Evolutionary conservation across 2,329 filamentous ascomycete species (phyloP).

Genomic region (Beauveria sp.): DNA sequence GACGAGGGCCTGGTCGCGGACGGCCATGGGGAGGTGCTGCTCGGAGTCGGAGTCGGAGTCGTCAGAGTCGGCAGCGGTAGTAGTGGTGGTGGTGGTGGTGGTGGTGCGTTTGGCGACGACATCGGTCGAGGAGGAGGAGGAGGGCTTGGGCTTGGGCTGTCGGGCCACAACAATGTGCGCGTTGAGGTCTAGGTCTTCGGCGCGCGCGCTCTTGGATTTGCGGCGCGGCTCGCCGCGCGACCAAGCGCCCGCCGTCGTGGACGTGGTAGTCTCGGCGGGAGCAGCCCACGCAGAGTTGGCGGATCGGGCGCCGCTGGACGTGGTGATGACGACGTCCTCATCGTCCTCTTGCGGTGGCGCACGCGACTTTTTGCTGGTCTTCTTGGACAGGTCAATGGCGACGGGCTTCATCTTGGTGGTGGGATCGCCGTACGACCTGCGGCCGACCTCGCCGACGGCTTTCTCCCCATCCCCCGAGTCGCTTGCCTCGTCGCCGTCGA

Average conservation of each 20-base stretch:
- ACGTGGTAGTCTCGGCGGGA: slow-evolving; percentile 16
- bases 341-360: slow-evolving; percentile 23
- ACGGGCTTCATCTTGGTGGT: slow-evolving; percentile 25
- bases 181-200: slow-evolving; percentile 34
- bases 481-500: slow-evolving; percentile 53
- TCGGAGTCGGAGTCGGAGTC: slow-evolving; percentile 31
- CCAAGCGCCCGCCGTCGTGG: slow-evolving; percentile 34
- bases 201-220: slow-evolving; percentile 27
- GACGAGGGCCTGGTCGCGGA: slow-evolving; percentile 60
- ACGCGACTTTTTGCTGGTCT: slow-evolving; percentile 17
- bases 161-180: slow-evolving; percentile 18
- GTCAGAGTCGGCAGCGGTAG: slow-evolving; percentile 23
- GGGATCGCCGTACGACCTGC: slow-evolving; percentile 57
- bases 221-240: slow-evolving; percentile 29
- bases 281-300: slow-evolving; percentile 17
- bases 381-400: slow-evolving; percentile 22
- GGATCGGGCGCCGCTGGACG: slow-evolving; percentile 13
- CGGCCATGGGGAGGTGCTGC: slow-evolving; percentile 46
- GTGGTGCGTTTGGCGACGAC: slow-evolving; percentile 1
- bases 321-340: slow-evolving; percentile 20
- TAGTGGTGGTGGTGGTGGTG: slow-evolving; percentile 15
- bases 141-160: slow-evolving; percentile 22
- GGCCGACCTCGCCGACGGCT: slow-evolving; percentile 53
- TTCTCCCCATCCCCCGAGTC: slow-evolving; percentile 42
- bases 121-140: slow-evolving; percentile 14